Evolutionary conservation across 2,329 filamentous ascomycete genomes (phyloP), one percentile per base, ranked within the genome.

Genomic region (Aspergillus udagawae): DNA sequence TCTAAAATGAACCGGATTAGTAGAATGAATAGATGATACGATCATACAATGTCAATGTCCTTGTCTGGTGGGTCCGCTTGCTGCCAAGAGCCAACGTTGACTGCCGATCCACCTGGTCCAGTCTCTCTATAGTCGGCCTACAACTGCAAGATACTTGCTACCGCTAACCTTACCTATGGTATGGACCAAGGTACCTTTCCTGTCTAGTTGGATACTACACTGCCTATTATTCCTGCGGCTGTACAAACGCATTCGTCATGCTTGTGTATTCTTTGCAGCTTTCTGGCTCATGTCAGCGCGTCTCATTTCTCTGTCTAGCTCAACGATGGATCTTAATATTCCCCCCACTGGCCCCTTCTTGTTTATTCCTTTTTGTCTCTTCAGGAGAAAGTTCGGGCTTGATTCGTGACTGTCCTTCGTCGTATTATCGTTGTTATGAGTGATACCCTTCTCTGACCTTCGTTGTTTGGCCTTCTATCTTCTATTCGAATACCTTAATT

Each of bases 201-300:
- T 38, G 32, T 17, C 14, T 38, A 17, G 14, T 38, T 38, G 32
- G 32, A 38, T 38, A 17, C 32, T 38, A 38, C 32, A 38, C 14
- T 38, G 4, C 32, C 32, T 38, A 17, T 17, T 17, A 17, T 38
- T 38, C 32, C 6, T 38, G 32, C 32, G 5, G 32, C 32, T 38
- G 32, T 7, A 38, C 14, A 47, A 49, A 67, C 63, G 66, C 66
- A 64, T 69, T 64, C 63, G 67, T 70, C 64, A 67, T 64, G 59
- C 55, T 61, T 62, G 53, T 60, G 59, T 64, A 56, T 66, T 63
- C 63, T 59, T 59, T 62, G 63, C 63, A 61, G 65, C 54, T 51
- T 64, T 58, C 44, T 56, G 55, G 53, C 53, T 49, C 58, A 62
- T 59, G 51, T 54, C 62, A 49, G 47, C 51, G 47, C 49, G 50